Conservation (phyloP, 176 grass and related monocot genomes). For the Zoysia pacifica region DNA sequence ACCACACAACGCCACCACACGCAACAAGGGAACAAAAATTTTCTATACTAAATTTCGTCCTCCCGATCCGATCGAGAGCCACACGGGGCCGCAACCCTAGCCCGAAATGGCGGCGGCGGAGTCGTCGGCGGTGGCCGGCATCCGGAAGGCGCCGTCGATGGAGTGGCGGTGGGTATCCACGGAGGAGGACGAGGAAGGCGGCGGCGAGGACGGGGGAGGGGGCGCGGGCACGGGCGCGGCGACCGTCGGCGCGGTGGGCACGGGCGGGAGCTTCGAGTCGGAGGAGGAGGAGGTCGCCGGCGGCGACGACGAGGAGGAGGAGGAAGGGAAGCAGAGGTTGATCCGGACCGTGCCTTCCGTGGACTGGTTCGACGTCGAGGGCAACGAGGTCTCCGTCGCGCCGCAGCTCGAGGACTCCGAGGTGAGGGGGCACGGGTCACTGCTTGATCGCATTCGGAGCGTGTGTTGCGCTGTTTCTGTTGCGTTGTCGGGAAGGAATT, state of each 20-base stretch:
- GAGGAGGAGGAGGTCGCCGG: conserved; percentile 44
- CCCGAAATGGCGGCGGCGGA: conserved; percentile 43
- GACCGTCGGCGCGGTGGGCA: conserved; percentile 33
- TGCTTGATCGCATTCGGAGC: neutral
- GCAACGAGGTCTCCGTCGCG: conserved; percentile 68
- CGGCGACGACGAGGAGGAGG: conserved; percentile 25
- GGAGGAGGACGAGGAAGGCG: conserved; percentile 54
- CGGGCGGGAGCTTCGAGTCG: conserved; percentile 53
- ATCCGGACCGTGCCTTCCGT: conserved; percentile 68
- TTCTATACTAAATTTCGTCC: neutral
- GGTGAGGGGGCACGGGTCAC: conserved; percentile 26
- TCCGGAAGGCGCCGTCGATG: conserved; percentile 58
- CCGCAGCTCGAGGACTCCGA: conserved; percentile 48
- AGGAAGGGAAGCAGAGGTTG: conserved; percentile 46
- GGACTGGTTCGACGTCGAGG: conserved; percentile 88
- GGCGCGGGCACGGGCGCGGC: neutral
- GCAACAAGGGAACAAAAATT: conserved; percentile 14
- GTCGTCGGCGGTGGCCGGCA: conserved; percentile 47
- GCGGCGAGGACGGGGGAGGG: neutral
- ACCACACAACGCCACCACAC: conserved; percentile 33
- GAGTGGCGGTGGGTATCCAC: conserved; percentile 71
- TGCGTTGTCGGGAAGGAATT: neutral
- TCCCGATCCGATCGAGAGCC: conserved; percentile 51
- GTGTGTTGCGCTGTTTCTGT: conserved; percentile 3
- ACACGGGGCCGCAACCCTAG: conserved; percentile 13